A percentile compares a stretch with the other conserved stretches of the same genome.
These are phyloP conservation scores for Closterium sp. DNA, from an alignment of 139 green algal genomes.

Conservation along the genomic window DNA sequence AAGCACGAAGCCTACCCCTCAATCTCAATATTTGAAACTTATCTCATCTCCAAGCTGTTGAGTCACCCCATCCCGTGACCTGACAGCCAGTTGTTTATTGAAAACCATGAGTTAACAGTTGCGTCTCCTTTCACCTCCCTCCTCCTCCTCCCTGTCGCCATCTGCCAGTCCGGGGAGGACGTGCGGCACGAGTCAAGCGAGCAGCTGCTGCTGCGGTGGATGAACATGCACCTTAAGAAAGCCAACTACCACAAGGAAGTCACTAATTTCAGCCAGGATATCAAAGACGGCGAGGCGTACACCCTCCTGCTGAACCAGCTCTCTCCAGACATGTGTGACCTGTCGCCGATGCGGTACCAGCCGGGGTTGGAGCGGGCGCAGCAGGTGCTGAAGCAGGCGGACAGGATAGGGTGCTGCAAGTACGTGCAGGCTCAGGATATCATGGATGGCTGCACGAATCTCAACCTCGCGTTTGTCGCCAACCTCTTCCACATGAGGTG, in stretches of 20 bases:
- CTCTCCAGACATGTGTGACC: conserved; percentile 12
- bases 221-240: conserved; percentile 48
- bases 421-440: conserved; percentile 10
- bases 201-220: conserved; percentile 51
- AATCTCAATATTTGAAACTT: no score
- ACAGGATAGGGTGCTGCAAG: conserved; percentile 22
- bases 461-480: conserved; percentile 46
- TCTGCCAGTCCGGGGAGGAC: not conserved
- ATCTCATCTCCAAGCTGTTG: not conserved
- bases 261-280: conserved; percentile 29
- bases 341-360: conserved; percentile 25
- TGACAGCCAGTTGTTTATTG: no score
- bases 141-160: not conserved
- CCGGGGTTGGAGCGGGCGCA: conserved; percentile 18
- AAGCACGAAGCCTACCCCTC: no score
- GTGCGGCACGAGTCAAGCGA: conserved; percentile 21
- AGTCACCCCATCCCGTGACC: not conserved
- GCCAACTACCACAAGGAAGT: conserved; percentile 21
- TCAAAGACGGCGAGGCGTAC: conserved; percentile 47
- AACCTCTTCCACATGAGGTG: conserved; percentile 50
- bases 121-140: not conserved
- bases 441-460: conserved; percentile 17
- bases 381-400: conserved; percentile 24
- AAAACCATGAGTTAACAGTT: not conserved
- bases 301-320: conserved; percentile 40